phyloP scores from a whole-genome alignment of 2,329 filamentous ascomycete genomes.

The Stachybotrys chartarum region DNA sequence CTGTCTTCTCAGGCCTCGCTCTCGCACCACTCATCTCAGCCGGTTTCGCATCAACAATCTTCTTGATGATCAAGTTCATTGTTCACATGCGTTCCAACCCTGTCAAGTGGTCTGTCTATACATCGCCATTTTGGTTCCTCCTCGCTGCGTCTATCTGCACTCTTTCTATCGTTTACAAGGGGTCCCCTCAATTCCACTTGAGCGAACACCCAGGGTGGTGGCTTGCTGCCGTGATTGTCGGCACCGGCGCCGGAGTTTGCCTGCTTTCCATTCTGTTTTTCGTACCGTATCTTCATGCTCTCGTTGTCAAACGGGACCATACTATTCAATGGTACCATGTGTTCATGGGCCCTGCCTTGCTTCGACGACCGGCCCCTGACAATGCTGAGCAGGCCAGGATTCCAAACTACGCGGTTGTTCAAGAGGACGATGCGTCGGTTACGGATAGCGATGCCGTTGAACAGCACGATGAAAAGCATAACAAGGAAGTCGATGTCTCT shows the following conservation, averaged over 20 bases:
- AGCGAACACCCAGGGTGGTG: conserved; percentile 53
- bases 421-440: conserved; percentile 47
- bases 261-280: conserved; percentile 62
- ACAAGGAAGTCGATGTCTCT: neutral
- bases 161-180: conserved; percentile 71
- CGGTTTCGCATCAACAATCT: conserved; percentile 57
- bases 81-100: conserved; percentile 65
- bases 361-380: conserved; percentile 48
- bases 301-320: conserved; percentile 62
- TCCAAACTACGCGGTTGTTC: conserved; percentile 69
- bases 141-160: conserved; percentile 65
- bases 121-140: conserved; percentile 67
- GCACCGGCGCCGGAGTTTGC: conserved; percentile 51
- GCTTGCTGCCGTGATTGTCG: conserved; percentile 58
- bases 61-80: conserved; percentile 54
- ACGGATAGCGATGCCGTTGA: conserved; percentile 11
- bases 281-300: conserved; percentile 60
- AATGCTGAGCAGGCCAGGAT: conserved; percentile 49
- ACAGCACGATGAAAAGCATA: neutral
- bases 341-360: conserved; percentile 56
- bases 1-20: conserved; percentile 62
- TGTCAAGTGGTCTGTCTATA: conserved; percentile 62
- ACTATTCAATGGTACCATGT: conserved; percentile 57
- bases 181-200: conserved; percentile 51
- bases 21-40: conserved; percentile 65